Conservation (phyloP, 2,329 filamentous ascomycete species). For the Gaeumannomyces tritici region DNA sequence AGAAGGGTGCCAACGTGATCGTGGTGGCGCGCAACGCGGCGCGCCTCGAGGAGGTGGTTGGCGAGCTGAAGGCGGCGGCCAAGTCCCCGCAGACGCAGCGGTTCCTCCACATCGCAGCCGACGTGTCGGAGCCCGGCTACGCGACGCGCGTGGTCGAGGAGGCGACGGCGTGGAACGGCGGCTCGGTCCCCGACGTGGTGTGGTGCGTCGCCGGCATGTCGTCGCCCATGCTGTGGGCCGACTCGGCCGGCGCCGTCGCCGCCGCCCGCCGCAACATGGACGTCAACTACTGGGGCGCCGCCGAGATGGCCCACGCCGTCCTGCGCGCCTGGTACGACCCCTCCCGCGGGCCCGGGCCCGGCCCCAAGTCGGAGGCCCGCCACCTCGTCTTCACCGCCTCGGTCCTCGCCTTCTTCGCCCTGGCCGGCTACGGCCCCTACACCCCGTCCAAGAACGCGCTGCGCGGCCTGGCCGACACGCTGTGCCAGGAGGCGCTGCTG, state of each 20-base stretch:
- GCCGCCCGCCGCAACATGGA: constrained; percentile 75
- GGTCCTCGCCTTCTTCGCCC: constrained; percentile 61
- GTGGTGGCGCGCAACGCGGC: constrained; percentile 69
- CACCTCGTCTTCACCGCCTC: constrained; percentile 88
- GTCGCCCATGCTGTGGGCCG: constrained; percentile 66
- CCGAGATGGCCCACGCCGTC: constrained; percentile 76
- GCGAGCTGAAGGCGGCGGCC: constrained; percentile 57
- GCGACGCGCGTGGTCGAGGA: constrained; percentile 61
- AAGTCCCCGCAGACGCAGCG: constrained; percentile 57
- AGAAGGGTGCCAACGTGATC: constrained; percentile 78
- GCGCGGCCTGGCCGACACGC: constrained; percentile 69
- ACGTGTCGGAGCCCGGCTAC: constrained; percentile 64
- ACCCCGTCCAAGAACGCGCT: constrained; percentile 78
- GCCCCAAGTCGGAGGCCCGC: constrained; percentile 40
- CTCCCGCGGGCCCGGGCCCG: constrained; percentile 32
- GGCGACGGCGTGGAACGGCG: constrained; percentile 70
- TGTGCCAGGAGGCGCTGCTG: constrained; percentile 74
- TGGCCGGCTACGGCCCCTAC: constrained; percentile 79
- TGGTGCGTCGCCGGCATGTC: constrained; percentile 82
- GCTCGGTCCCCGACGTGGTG: constrained; percentile 66
- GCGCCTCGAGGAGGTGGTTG: constrained; percentile 65
- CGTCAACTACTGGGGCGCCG: constrained; percentile 79
- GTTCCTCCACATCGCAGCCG: constrained; percentile 77
- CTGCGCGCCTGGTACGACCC: constrained; percentile 54
- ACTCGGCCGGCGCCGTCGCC: constrained; percentile 61